Evolutionary conservation across 2,329 filamentous ascomycete species (phyloP).

Genomic region (Pseudofabraea citricarpa): DNA sequence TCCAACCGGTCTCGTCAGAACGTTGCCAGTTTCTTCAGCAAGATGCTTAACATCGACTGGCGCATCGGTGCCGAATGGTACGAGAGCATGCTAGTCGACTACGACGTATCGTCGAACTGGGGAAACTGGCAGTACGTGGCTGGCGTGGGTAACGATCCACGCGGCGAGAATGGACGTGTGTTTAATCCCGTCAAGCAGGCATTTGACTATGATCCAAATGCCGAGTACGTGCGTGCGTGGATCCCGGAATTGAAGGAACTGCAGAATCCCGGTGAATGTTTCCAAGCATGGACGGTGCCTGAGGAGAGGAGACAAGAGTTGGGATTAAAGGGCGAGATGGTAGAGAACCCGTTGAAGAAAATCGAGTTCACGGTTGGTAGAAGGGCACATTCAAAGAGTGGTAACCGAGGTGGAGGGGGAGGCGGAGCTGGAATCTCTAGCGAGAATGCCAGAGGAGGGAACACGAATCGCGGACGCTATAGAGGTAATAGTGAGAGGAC

Average conservation of each 20-base stretch:
- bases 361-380: slow-evolving; percentile 57
- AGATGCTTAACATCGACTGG: slow-evolving; percentile 75
- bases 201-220: slow-evolving; percentile 68
- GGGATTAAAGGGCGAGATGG: slow-evolving; percentile 57
- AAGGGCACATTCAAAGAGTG: slow-evolving; percentile 2
- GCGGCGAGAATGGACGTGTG: slow-evolving; percentile 55
- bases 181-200: slow-evolving; percentile 83
- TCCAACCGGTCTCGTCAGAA: slow-evolving; percentile 74
- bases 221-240: slow-evolving; percentile 69
- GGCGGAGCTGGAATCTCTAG: background rate
- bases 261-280: slow-evolving; percentile 44
- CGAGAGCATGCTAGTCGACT: slow-evolving; percentile 68
- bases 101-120: slow-evolving; percentile 74
- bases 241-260: slow-evolving; percentile 60
- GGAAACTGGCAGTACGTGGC: slow-evolving; percentile 80
- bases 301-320: slow-evolving; percentile 51
- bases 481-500: background rate
- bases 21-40: slow-evolving; percentile 68
- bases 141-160: slow-evolving; percentile 74
- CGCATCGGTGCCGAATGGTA: slow-evolving; percentile 79
- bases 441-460: slow-evolving; percentile 1
- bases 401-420: slow-evolving; percentile 1
- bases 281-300: slow-evolving; percentile 63
- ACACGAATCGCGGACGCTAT: background rate
- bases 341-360: slow-evolving; percentile 58